Evolutionary conservation across 441 rosid genomes (phyloP).

Genomic region (Adansonia gregorii): DNA sequence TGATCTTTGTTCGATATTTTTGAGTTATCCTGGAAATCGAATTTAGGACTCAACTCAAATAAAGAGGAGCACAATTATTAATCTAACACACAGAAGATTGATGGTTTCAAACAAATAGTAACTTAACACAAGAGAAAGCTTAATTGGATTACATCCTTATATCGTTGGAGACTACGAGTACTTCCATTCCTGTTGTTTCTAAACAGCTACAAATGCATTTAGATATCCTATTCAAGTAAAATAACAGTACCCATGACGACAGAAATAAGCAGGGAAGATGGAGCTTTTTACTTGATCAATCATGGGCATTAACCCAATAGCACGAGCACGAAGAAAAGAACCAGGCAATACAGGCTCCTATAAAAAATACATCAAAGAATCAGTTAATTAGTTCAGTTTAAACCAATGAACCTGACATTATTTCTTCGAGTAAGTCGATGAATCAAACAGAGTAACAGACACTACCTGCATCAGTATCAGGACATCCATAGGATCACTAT

Average conservation of each 20-base stretch:
- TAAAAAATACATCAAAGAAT: conserved; percentile 17
- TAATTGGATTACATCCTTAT: neutral
- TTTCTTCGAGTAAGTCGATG: conserved; percentile 2
- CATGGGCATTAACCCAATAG: conserved; percentile 98
- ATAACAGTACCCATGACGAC: neutral
- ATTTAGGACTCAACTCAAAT: conserved; percentile 4
- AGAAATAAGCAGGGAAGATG: neutral
- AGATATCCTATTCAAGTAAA: conserved; percentile 8
- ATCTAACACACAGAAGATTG: neutral
- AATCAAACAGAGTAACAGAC: conserved; percentile 7
- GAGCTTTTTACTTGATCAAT: conserved; percentile 67
- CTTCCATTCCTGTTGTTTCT: neutral
- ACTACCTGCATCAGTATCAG: conserved; percentile 92
- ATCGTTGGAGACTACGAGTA: neutral
- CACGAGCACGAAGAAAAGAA: conserved; percentile 92
- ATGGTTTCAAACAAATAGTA: conserved; percentile 6
- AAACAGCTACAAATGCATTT: neutral
- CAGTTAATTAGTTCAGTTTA: conserved; percentile 17
- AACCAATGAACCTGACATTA: conserved; percentile 6
- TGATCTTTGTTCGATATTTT: neutral
- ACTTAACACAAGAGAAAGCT: neutral
- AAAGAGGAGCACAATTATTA: neutral
- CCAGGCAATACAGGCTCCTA: conserved; percentile 96
- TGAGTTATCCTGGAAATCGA: neutral
- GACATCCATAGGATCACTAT: conserved; percentile 96